These are phyloP conservation scores for Ophiorrhiza pumila DNA, from an alignment of 257 asterid species.

Conservation along the genomic window DNA sequence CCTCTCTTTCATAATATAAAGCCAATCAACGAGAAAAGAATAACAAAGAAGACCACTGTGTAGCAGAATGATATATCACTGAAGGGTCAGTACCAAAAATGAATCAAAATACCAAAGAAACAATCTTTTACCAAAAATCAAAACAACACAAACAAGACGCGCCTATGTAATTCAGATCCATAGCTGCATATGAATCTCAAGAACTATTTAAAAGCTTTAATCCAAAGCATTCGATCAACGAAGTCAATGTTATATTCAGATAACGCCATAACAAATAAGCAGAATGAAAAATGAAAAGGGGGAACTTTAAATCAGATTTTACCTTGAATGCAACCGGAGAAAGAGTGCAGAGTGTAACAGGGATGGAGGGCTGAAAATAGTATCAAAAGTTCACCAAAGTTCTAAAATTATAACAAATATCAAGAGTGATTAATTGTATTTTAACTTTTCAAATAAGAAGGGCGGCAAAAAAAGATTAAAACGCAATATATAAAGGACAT, in stretches of 20 bases:
- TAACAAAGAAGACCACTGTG: background rate
- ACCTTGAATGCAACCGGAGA: slow-evolving; percentile 3
- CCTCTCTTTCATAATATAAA: background rate
- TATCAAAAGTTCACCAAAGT: too few relatives aligned
- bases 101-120: background rate
- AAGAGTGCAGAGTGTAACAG: background rate
- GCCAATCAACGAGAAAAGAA: background rate
- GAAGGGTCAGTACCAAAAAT: background rate
- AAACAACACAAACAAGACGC: background rate
- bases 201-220: background rate
- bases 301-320: background rate
- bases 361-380: slow-evolving; percentile 4
- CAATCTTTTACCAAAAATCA: background rate
- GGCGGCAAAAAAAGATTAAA: too few relatives aligned
- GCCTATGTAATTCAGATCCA: slow-evolving; percentile 8
- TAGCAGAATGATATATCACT: background rate
- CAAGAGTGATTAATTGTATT: too few relatives aligned
- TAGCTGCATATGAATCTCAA: background rate
- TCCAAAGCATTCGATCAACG: background rate
- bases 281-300: background rate
- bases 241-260: background rate
- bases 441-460: too few relatives aligned
- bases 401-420: too few relatives aligned
- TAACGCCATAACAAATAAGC: background rate
- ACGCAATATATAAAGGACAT: too few relatives aligned